Evolutionary conservation across 129 eudicot species (phyloP), one percentile per base, ranked within the genome.

Genomic region (Tanacetum coccineum): DNA sequence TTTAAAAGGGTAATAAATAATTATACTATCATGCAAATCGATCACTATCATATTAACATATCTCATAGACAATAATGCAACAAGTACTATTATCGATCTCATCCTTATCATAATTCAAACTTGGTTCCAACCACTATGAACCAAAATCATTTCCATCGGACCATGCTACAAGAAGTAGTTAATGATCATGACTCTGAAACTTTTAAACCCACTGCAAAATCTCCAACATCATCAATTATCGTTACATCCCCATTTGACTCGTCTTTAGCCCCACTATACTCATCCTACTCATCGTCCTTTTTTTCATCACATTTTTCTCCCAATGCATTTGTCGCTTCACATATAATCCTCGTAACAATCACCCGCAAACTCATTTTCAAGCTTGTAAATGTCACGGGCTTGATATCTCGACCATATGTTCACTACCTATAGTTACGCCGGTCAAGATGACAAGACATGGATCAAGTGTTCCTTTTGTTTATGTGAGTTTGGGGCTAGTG

Each of bases 241-340:
- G n/a, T n/a, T 6, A 76, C 51, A 26, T 63, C 82, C 1, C 85
- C 84, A 0, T 86, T 86, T 70, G 87, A 83, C 61, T 80, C 89
- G 3, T 84, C 89, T 17, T 67, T 86, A 76, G 83, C 85, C 3
- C 86, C 61, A 86, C 86, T 1, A 59, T 81, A 30, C 55, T 89
- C 21, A 72, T 86, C 51, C 90, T 89, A 56, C 79, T 89, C 67
- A 74, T 82, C 6, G 81, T 82, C 49, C 82, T 89, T 46, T 83
- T 89, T 72, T 86, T 83, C 75, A 72, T 89, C 71, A 83, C 78
- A 36, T 86, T 86, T 64, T 81, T 83, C 83, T 83, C 94, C 26
- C 54, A 81, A 28, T 86, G 83, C 78, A 77, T 83, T 81, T 83
- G 90, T 30, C 90, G 90, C 6, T 78, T 72, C 69, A 44, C 93